Evolutionary conservation across 2,329 filamentous ascomycete species (phyloP).

Genomic region (Rhynchosporium graminicola): DNA sequence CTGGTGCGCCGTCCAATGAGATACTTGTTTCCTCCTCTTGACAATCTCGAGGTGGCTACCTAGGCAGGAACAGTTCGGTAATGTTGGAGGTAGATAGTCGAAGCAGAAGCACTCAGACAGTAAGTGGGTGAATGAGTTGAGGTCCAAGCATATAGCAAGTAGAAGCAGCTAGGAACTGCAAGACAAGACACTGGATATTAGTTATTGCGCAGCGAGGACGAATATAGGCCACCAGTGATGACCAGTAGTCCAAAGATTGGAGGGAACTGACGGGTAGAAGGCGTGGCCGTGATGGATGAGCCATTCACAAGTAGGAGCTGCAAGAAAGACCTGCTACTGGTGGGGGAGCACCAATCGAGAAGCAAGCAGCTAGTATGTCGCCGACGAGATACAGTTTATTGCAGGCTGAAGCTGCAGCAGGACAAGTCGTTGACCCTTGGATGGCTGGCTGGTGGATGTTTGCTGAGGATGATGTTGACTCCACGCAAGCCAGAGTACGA

Average conservation of each 20-base stretch:
- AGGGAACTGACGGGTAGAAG: conserved; percentile 27
- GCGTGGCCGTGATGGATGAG: conserved; percentile 28
- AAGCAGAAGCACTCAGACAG: conserved; percentile 12
- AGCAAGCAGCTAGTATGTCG: conserved; percentile 21
- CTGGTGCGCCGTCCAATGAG: conserved; percentile 28
- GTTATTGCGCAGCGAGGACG: conserved; percentile 28
- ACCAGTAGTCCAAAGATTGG: conserved; percentile 27
- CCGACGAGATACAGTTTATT: conserved; percentile 18
- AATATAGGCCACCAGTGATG: conserved; percentile 15
- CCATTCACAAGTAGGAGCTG: conserved; percentile 33
- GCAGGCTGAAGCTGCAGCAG: conserved; percentile 28
- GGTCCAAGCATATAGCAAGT: conserved; percentile 9
- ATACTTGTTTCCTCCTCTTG: conserved; percentile 29
- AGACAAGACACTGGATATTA: conserved; percentile 34
- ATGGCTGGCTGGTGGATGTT: conserved; percentile 30
- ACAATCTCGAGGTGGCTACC: conserved; percentile 33
- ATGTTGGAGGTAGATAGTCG: conserved; percentile 24
- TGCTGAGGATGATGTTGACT: conserved; percentile 36
- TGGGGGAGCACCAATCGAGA: conserved; percentile 27
- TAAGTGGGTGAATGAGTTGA: conserved; percentile 19
- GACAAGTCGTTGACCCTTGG: conserved; percentile 18
- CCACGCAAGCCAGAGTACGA: conserved; percentile 17
- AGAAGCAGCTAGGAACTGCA: conserved; percentile 30
- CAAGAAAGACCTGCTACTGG: conserved; percentile 30
- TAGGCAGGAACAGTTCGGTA: conserved; percentile 32